A percentile compares a stretch with the other conserved stretches of the same genome.
These are phyloP conservation scores for Coccomyxa subellipsoidea DNA, from an alignment of 163 green algal species.

Conservation along the genomic window DNA sequence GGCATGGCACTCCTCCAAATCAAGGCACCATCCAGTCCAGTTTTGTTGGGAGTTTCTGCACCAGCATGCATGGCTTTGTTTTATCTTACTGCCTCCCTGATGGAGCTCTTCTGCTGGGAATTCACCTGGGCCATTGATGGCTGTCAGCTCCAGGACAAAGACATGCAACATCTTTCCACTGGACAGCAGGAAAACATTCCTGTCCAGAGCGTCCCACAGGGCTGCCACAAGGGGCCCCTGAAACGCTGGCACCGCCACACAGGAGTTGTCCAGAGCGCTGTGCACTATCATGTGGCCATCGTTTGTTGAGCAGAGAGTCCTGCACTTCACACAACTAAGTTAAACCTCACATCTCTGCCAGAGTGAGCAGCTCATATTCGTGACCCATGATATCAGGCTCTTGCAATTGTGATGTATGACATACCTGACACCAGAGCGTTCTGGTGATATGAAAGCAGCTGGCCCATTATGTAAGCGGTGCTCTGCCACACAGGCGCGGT, in stretches of 20 bases:
- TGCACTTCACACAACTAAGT: too few relatives aligned
- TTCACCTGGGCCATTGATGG: not conserved
- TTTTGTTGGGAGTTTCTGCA: too few relatives aligned
- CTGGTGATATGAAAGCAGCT: not conserved
- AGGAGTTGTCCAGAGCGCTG: not conserved
- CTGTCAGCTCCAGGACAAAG: not conserved
- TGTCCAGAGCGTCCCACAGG: not conserved
- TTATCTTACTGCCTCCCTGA: too few relatives aligned
- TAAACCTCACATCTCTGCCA: too few relatives aligned
- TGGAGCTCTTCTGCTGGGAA: too few relatives aligned
- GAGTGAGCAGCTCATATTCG: too few relatives aligned
- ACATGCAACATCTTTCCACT: not conserved
- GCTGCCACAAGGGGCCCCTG: not conserved
- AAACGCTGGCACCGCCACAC: not conserved
- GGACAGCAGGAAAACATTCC: not conserved
- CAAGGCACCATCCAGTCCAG: too few relatives aligned
- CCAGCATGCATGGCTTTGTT: too few relatives aligned
- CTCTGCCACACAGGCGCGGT: not conserved
- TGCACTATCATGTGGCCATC: not conserved
- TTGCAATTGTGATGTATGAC: not conserved
- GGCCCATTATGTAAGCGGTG: not conserved
- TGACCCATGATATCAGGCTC: too few relatives aligned
- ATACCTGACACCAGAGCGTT: not conserved
- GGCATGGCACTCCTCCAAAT: too few relatives aligned
- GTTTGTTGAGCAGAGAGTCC: not conserved